Evolutionary conservation across 176 grass and related monocot species (phyloP), one percentile per base, ranked within the genome.

Genomic region (Puccinellia tenuiflora): DNA sequence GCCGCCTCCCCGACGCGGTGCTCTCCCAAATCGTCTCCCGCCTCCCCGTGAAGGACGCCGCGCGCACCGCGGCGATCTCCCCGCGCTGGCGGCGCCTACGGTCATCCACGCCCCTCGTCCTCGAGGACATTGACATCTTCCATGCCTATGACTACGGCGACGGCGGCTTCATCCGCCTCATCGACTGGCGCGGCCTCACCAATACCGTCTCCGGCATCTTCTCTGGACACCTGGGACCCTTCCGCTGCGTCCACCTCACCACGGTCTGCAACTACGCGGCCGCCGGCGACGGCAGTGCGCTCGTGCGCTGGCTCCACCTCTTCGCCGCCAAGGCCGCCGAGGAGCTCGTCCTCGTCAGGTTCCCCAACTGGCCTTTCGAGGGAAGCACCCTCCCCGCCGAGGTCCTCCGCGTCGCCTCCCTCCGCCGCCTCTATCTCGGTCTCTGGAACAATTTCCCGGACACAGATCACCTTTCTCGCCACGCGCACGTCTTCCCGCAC

Each of bases 71-170:
- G 20, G 71, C n/a, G 35, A 83, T 89, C 9, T 85, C 87, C 69
- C 54, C 26, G 38, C 82, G 82, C 69, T 89, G 82, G 82, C 83
- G 88, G 69, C 77, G 61, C 70, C 25, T 89, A 40, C 85, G 82
- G 71, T 13, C 22, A 24, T 71, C 78, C 51, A 50, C 78, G 55
- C 71, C 83, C 39, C 83, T 85, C n/a, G 35, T 85, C 61, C 51
- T 89, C 81, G 64, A 73, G 9, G 86, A 88, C 81, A 3, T 30
- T 77, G 46, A 89, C 76, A 24, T 89, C 68, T 22, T 80, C 78
- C 38, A 46, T 29, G 24, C 28, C 68, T 72, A 28, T 22, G 68
- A 3, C 35, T 24, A n/a, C 43, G 7, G 3, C 28, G 40, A 33
- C 29, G 15, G 5, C 46, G 15, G 3, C 45, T 1, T 3, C 45